Evolutionary conservation across 1,139 yeast species (phyloP), one percentile per base, ranked within the genome.

Genomic region (Blastobotrys illinoisensis): DNA sequence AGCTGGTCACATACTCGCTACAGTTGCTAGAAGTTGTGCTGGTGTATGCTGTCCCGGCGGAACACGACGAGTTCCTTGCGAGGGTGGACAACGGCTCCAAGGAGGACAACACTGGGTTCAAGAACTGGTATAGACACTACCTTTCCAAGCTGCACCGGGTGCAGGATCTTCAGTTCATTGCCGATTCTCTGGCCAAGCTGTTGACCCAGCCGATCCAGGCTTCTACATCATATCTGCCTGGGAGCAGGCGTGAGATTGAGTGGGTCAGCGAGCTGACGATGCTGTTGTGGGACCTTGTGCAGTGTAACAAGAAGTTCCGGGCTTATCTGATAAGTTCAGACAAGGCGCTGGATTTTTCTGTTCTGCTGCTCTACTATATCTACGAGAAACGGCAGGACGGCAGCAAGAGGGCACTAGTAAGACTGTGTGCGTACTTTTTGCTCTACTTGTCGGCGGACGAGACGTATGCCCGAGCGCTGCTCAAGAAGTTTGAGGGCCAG

Each of bases 241-340:
- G 71, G 0, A 63, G 68, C 16, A 66, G 65, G 32, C 58, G 58
- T 26, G 67, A 66, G 44, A 62, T 67, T 16, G 67, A 64, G 11
- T 68, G 71, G 70, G 58, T 63, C 26, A 64, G 67, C 16, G 93
- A 87, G 62, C 67, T 80, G 20, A 67, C 82, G 3, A 77, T 86
- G 69, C 67, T 91, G 7, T 65, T 86, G 19, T 88, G 96, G 88
- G 96, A 88, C 64, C 70, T 89, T 51, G 72, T 82, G 44, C 95
- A 88, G 66, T 84, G 90, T 62, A 91, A 91, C 69, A 59, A 58
- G 45, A 65, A 64, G 52, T 70, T 71, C 56, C 77, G 78, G 58
- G 65, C 71, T 7, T 72, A 79, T 54, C 72, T 86, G 32, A 75
- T 79, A 1, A 73, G 75, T 20, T 74, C 70, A 3, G 64, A 76